These are phyloP conservation scores for Alternaria infectoria DNA, from an alignment of 2,329 filamentous ascomycete species.

Conservation along the genomic window DNA sequence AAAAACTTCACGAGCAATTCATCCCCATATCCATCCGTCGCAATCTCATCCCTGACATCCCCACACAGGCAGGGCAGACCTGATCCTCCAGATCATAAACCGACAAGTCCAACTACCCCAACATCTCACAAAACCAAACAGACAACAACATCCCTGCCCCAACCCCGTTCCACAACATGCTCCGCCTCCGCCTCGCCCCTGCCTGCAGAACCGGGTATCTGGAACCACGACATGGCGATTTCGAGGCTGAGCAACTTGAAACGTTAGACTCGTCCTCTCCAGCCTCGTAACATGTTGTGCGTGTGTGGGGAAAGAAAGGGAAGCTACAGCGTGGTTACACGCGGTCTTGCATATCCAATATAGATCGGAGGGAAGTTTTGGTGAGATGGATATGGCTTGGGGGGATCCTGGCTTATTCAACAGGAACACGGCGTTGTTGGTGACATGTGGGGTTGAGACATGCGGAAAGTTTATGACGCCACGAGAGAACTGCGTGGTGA, in stretches of 20 bases:
- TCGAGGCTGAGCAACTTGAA: neutral
- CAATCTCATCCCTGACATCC: neutral
- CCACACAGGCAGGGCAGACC: neutral
- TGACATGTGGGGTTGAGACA: neutral
- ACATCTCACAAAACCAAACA: neutral
- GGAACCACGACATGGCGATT: neutral
- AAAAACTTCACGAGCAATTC: neutral
- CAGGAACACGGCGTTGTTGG: conserved; percentile 5
- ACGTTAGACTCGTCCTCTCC: neutral
- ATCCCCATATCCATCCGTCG: too few relatives aligned
- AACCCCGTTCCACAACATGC: conserved; percentile 5
- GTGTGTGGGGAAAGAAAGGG: neutral
- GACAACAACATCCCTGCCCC: neutral
- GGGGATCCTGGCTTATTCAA: conserved; percentile 4
- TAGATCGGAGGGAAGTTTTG: neutral
- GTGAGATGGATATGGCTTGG: neutral
- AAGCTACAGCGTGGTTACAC: neutral
- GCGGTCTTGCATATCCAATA: neutral
- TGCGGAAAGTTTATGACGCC: conserved; percentile 2
- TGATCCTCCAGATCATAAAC: neutral
- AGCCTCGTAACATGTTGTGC: neutral
- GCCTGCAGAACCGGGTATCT: neutral
- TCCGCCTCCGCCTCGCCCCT: neutral
- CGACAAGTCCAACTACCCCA: neutral
- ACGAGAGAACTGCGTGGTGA: conserved; percentile 4